These are phyloP conservation scores for Phaffia rhodozyma DNA, from an alignment of 1,284 basidiomycete species.

Conservation along the genomic window DNA sequence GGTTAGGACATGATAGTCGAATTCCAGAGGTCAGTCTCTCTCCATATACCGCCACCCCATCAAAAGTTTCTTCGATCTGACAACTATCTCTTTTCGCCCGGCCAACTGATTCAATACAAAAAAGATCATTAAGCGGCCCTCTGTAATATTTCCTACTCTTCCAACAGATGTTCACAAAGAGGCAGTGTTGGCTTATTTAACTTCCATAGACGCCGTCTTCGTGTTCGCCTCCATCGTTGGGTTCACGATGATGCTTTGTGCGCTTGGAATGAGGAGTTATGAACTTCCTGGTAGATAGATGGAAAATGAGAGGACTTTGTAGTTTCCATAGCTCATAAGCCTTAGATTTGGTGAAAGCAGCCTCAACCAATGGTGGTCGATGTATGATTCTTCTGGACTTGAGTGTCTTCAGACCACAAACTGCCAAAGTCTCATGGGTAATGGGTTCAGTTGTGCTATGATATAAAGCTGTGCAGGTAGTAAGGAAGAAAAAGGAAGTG, in stretches of 20 bases:
- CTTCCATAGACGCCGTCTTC: slow-evolving; percentile 20
- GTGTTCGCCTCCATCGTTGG: background rate
- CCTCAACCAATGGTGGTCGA: too few species aligned
- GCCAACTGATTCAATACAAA: too few species aligned
- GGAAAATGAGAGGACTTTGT: background rate
- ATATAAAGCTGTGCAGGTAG: too few species aligned
- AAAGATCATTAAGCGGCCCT: slow-evolving; percentile 25
- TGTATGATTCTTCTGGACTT: too few species aligned
- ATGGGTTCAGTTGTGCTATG: too few species aligned
- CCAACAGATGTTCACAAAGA: slow-evolving; percentile 16
- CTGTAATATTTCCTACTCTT: slow-evolving; percentile 22
- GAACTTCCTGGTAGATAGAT: background rate
- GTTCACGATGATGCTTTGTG: background rate
- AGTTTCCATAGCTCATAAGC: too few species aligned
- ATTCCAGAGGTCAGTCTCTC: background rate
- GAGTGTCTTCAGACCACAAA: too few species aligned
- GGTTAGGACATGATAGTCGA: background rate
- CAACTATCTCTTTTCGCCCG: background rate
- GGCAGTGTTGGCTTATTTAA: slow-evolving; percentile 24
- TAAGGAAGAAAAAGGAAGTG: too few species aligned
- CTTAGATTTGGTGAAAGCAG: too few species aligned
- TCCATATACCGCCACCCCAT: background rate
- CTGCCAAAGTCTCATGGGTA: too few species aligned
- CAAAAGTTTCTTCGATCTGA: slow-evolving; percentile 20
- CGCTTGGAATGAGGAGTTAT: slow-evolving; percentile 1